Evolutionary conservation across 352 stramenopile genomes (phyloP), one percentile per base, ranked within the genome.

Genomic region (Phytopythium delawarense): DNA sequence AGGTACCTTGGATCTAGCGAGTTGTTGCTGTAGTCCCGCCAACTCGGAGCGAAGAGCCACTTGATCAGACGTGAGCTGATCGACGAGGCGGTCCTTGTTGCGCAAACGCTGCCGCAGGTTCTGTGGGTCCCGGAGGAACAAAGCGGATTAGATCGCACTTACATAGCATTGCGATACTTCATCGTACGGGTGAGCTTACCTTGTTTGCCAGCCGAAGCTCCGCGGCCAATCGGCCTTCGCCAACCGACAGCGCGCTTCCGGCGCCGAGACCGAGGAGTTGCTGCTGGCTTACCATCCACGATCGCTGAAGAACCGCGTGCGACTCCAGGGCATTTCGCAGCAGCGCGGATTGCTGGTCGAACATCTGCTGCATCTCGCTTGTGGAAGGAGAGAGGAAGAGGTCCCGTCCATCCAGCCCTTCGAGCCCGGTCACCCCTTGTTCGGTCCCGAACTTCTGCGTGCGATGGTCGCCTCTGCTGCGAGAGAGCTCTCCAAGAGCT

Each of bases 331-430:
- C 78, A 39, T 69, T 77, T 20, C 87, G 82, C 4, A 95, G 72
- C 20, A 91, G 39, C 16, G 69, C 75, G 6, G 87, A 92, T 49
- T 95, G 87, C 65, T 95, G 87, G 28, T 92, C 75, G 65, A 95
- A 92, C 87, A 95, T 92, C 64, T 90, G 81, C 69, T 95, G 79
- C 84, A 95, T 92, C 66, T 95, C 87, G 52, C 79, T 91, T 12
- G 69, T 89, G 30, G 87, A 95, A n/a, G 84, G 84, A 35, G 82
- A 92, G 16, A 95, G 68, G 46, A 94, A 92, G 59, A 90, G 84
- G 48, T 94, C 82, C 35, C 78, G 76, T 21, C 72, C 77, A 59
- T 89, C 81, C 40, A 86, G 64, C 44, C 72, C 79, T 42, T 93
- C 77, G 7, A 86, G 64, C 57, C 76, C 75, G 48, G 65, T 73